A percentile compares a stretch with the other conserved stretches of the same genome.
These are phyloP conservation scores for Starmera stellimalicola DNA, from an alignment of 1,139 yeast species.

Conservation along the genomic window DNA sequence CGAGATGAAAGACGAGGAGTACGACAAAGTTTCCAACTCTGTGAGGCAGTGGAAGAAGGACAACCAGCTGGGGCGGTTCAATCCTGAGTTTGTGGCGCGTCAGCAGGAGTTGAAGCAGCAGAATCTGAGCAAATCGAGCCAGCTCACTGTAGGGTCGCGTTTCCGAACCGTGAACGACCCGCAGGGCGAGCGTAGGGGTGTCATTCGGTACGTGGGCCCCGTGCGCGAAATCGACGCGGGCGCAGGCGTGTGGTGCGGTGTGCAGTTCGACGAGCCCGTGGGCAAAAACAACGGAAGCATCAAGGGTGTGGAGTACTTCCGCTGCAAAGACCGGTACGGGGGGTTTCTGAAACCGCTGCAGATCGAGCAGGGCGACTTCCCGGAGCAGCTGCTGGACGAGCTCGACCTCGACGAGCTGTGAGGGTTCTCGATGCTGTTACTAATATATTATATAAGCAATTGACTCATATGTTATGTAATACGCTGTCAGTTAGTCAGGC, in stretches of 20 bases:
- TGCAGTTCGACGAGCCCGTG: constrained; percentile 56
- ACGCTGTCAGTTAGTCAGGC: too few relatives aligned
- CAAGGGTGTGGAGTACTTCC: constrained; percentile 56
- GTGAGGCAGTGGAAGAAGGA: constrained; percentile 71
- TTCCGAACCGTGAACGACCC: constrained; percentile 30
- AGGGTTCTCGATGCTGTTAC: too few relatives aligned
- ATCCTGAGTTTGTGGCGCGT: constrained; percentile 37
- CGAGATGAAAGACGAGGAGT: constrained; percentile 57
- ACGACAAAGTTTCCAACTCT: constrained; percentile 48
- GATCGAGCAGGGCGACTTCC: constrained; percentile 36
- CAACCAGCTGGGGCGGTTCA: constrained; percentile 62
- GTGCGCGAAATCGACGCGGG: constrained; percentile 48
- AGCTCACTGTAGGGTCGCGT: constrained; percentile 11
- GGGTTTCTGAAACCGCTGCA: constrained; percentile 43
- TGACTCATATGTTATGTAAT: too few relatives aligned
- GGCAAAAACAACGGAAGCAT: constrained; percentile 84
- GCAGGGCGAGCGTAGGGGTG: constrained; percentile 56
- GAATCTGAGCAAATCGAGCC: constrained; percentile 21
- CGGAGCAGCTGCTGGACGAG: constrained; percentile 33
- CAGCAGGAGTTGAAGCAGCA: constrained; percentile 19
- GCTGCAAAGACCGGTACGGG: constrained; percentile 48
- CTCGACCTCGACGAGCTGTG: constrained; percentile 21
- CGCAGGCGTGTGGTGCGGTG: constrained; percentile 63
- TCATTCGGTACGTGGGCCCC: constrained; percentile 56
- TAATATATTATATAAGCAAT: too few relatives aligned